A percentile compares a stretch with the other conserved stretches of the same genome.
phyloP scores from a whole-genome alignment of 2,329 filamentous ascomycete species.

The Cryoendolithus antarcticus region DNA sequence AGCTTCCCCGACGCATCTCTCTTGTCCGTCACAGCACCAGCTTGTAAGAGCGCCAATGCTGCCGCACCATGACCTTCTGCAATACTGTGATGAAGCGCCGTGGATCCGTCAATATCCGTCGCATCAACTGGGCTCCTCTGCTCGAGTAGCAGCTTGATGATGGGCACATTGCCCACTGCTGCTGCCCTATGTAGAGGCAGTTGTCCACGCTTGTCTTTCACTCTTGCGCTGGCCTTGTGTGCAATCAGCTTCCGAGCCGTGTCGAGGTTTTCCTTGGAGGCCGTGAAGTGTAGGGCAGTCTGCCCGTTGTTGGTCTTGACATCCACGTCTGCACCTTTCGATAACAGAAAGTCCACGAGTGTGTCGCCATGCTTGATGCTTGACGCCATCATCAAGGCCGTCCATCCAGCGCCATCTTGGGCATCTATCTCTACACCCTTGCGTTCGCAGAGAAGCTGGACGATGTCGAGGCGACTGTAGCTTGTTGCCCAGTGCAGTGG shows the following conservation, averaged over 20 bases:
- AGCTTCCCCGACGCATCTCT: slow-evolving; percentile 58
- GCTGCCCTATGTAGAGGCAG: slow-evolving; percentile 84
- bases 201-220: slow-evolving; percentile 79
- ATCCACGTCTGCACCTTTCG: slow-evolving; percentile 59
- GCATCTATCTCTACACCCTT: slow-evolving; percentile 74
- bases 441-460: slow-evolving; percentile 55
- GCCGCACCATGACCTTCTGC: slow-evolving; percentile 69
- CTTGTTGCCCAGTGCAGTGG: slow-evolving; percentile 91
- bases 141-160: slow-evolving; percentile 67
- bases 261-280: slow-evolving; percentile 80
- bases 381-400: slow-evolving; percentile 69
- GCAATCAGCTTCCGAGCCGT: slow-evolving; percentile 65
- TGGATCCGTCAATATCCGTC: slow-evolving; percentile 70
- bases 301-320: slow-evolving; percentile 62
- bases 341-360: slow-evolving; percentile 54
- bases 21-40: slow-evolving; percentile 71
- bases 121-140: slow-evolving; percentile 72
- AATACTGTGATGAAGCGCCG: slow-evolving; percentile 76
- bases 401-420: slow-evolving; percentile 72
- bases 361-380: slow-evolving; percentile 61
- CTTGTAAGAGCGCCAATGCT: slow-evolving; percentile 69
- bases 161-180: slow-evolving; percentile 76
- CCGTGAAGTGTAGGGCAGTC: slow-evolving; percentile 82
- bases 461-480: slow-evolving; percentile 65
- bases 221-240: slow-evolving; percentile 62